Percentiles rank a stretch among this genome's conserved stretches.
phyloP scores from a whole-genome alignment of 2,329 filamentous ascomycete genomes.

The Coniochaeta sp. region DNA sequence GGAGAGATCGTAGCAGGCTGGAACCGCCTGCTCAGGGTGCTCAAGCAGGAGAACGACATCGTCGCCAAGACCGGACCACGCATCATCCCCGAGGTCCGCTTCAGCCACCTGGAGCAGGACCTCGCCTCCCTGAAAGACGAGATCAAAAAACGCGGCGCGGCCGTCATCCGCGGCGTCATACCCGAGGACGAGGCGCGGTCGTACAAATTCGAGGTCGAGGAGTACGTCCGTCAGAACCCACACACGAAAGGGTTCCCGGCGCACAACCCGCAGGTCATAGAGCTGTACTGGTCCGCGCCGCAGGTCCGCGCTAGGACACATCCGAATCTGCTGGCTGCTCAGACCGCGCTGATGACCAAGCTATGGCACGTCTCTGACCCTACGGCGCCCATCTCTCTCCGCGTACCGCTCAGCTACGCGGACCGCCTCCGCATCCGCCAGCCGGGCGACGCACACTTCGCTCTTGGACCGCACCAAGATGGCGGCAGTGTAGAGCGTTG shows the following conservation, averaged over 20 bases:
- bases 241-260: conserved; percentile 57
- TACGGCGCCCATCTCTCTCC: conserved; percentile 17
- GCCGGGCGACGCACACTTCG: conserved; percentile 63
- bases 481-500: conserved; percentile 70
- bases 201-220: conserved; percentile 58
- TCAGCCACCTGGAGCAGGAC: conserved; percentile 32
- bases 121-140: conserved; percentile 32
- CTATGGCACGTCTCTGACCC: conserved; percentile 52
- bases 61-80: conserved; percentile 36
- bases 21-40: conserved; percentile 14
- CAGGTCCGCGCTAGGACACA: conserved; percentile 64
- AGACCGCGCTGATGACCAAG: conserved; percentile 51
- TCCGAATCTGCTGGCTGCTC: conserved; percentile 53
- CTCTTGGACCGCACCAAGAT: conserved; percentile 66
- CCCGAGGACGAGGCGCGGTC: conserved; percentile 53
- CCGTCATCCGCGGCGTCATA: conserved; percentile 59
- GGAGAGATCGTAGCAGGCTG: conserved; percentile 28
- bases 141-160: conserved; percentile 53
- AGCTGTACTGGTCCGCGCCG: conserved; percentile 66
- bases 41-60: conserved; percentile 22
- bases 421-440: conserved; percentile 66
- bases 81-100: conserved; percentile 47
- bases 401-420: conserved; percentile 58
- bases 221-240: conserved; percentile 59
- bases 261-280: conserved; percentile 62